Conservation (phyloP, 2,329 filamentous ascomycete genomes). For the Neonectria magnoliae region DNA sequence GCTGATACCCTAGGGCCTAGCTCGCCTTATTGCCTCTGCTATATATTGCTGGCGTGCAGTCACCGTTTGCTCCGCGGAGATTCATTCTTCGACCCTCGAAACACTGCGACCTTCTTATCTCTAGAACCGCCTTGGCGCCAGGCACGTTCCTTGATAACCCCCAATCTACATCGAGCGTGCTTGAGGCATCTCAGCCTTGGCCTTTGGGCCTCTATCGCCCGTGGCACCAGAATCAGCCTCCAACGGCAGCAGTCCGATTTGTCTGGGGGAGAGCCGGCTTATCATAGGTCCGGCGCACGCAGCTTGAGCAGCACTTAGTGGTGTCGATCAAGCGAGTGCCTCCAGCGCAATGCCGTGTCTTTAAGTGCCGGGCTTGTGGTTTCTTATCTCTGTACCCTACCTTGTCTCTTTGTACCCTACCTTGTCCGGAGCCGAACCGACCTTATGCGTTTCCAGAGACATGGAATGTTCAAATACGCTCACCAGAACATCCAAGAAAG, state of each 20-base stretch:
- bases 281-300: slow-evolving; percentile 31
- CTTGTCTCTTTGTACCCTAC: slow-evolving; percentile 32
- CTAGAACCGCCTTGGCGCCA: slow-evolving; percentile 26
- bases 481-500: slow-evolving; percentile 11
- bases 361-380: slow-evolving; percentile 20
- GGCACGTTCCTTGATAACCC: slow-evolving; percentile 11
- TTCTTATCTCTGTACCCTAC: slow-evolving; percentile 39
- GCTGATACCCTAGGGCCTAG: slow-evolving; percentile 10
- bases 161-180: slow-evolving; percentile 16
- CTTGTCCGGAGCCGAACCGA: slow-evolving; percentile 13
- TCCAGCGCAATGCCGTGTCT: slow-evolving; percentile 31
- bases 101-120: slow-evolving; percentile 39
- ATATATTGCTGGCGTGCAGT: slow-evolving; percentile 38
- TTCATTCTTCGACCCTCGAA: slow-evolving; percentile 33
- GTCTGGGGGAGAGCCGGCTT: slow-evolving; percentile 32
- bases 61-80: slow-evolving; percentile 39
- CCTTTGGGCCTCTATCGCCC: slow-evolving; percentile 31
- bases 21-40: slow-evolving; percentile 27
- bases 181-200: slow-evolving; percentile 28
- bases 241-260: slow-evolving; percentile 37
- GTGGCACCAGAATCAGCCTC: slow-evolving; percentile 24
- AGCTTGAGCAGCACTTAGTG: slow-evolving; percentile 39
- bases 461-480: slow-evolving; percentile 17
- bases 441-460: slow-evolving; percentile 25
- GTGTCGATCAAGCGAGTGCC: slow-evolving; percentile 28